Evolutionary conservation across 805 yeast genomes (phyloP), one percentile per base, ranked within the genome.

Genomic region (Grigorovia transvaalensis): DNA sequence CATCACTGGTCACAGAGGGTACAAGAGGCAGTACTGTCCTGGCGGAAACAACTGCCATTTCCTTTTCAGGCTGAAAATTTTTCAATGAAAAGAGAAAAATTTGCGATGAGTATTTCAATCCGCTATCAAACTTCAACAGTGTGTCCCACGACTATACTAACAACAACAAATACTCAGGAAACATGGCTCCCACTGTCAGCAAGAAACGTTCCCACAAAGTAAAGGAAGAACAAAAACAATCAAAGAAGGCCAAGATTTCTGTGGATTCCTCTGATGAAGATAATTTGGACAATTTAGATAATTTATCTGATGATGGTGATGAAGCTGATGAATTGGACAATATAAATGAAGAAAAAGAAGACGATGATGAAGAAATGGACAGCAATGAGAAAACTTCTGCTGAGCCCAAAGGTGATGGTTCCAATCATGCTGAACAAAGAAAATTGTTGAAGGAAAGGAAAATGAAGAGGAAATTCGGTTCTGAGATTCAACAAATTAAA

Each of bases 391-490:
- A 51, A 4, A 33, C 38, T 33, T 6, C 29, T n/a, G 18, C 57
- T 12, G 59, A 61, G 35, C 54, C 56, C 8, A 65, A 58, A 23
- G 65, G 56, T 40, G 69, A 63, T 30, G 63, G 59, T 2, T 75
- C 75, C 51, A 71, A 75, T 56, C 95, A 88, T 64, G 82, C 82
- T 30, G 96, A 88, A 65, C 96, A 91, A 70, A 83, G 83, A 67
- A 81, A 81, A 61, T 64, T 83, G 42, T 74, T 85, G 42, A 79
- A 80, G 53, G 96, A 90, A 65, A 81, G 99, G 71, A 91, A 90
- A 69, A 72, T 88, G 57, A 81, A 82, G 65, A 82, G 96, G 73
- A 87, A 85, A 65, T 78, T 93, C n/a, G 98, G 97, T 61, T 71
- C 72, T 41, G 87, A 85, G 69, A 89, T 91, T 49, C 88, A 87